Percentiles rank a stretch among this genome's conserved stretches.
These are phyloP conservation scores for Micromonas commoda DNA, from an alignment of 139 green algal genomes.

Conservation along the genomic window DNA sequence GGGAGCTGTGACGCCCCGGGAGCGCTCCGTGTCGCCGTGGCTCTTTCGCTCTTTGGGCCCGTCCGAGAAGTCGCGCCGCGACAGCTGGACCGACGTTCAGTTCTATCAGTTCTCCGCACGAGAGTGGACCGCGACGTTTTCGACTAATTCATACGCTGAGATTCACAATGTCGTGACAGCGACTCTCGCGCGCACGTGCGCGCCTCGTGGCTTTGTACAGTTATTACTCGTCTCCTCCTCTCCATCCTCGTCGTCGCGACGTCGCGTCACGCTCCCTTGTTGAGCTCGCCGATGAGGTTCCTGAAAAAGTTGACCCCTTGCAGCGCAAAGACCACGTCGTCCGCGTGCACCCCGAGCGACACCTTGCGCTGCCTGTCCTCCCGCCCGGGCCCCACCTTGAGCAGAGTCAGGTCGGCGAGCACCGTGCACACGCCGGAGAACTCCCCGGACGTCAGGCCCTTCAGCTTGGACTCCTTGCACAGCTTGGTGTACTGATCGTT, in stretches of 20 bases:
- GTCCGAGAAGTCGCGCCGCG: no score
- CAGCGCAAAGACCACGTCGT: conserved; percentile 39
- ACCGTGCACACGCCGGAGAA: conserved; percentile 32
- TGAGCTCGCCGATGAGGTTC: not conserved
- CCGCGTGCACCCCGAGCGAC: conserved; percentile 16
- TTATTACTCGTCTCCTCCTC: no score
- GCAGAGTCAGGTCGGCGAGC: conserved; percentile 29
- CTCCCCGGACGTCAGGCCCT: conserved; percentile 22
- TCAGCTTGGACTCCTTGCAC: conserved; percentile 30
- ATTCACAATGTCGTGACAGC: no score
- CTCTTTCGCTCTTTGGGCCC: no score
- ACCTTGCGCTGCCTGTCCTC: conserved; percentile 27
- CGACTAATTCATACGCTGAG: no score
- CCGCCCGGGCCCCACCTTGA: conserved; percentile 9
- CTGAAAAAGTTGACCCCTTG: conserved; percentile 28
- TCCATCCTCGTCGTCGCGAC: conserved; percentile 7
- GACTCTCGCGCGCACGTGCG: no score
- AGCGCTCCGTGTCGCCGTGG: no score
- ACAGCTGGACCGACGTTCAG: no score
- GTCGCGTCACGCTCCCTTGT: not conserved
- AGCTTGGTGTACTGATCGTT: conserved; percentile 28
- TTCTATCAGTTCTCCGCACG: no score
- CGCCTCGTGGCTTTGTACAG: no score
- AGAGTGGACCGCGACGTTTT: no score
- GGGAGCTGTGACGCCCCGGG: no score